These are phyloP conservation scores for Chamaecrista fasciculata DNA, from an alignment of 306 rosid genomes.

Conservation along the genomic window DNA sequence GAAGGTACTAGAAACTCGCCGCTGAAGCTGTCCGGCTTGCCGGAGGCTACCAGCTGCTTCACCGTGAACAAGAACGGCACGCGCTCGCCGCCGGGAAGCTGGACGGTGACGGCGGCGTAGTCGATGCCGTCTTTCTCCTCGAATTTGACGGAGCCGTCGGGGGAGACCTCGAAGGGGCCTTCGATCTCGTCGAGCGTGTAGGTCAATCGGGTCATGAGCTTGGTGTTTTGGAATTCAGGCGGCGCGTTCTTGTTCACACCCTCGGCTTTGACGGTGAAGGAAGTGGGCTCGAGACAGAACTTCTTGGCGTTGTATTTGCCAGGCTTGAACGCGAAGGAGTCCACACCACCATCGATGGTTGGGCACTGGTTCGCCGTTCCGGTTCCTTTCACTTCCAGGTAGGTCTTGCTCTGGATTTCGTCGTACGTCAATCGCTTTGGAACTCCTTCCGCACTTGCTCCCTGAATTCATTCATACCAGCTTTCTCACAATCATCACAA, in stretches of 20 bases:
- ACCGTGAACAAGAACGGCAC: conserved; percentile 96
- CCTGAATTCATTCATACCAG: conserved; percentile 47
- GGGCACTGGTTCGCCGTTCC: conserved; percentile 99
- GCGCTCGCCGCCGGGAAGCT: conserved; percentile 86
- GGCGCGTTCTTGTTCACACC: conserved; percentile 83
- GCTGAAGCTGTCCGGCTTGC: conserved; percentile 66
- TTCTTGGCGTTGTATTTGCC: conserved; percentile 88
- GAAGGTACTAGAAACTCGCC: conserved; percentile 86
- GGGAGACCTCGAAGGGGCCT: conserved; percentile 81
- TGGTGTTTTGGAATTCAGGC: conserved; percentile 83
- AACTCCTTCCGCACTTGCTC: conserved; percentile 87
- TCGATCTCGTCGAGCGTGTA: conserved; percentile 96
- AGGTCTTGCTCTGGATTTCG: conserved; percentile 95
- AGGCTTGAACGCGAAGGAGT: conserved; percentile 65
- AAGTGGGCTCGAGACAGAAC: conserved; percentile 85
- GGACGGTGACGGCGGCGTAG: conserved; percentile 70
- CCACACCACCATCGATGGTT: conserved; percentile 81
- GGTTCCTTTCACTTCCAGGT: conserved; percentile 82
- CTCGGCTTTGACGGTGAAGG: conserved; percentile 95
- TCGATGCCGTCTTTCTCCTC: conserved; percentile 77
- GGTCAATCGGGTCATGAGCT: conserved; percentile 97
- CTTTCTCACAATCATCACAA: neutral
- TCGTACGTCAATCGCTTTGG: conserved; percentile 87
- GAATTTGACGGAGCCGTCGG: conserved; percentile 56
- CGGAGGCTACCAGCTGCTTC: conserved; percentile 88